phyloP scores from a whole-genome alignment of 495 filamentous ascomycete species.

The Bombardia bombarda region DNA sequence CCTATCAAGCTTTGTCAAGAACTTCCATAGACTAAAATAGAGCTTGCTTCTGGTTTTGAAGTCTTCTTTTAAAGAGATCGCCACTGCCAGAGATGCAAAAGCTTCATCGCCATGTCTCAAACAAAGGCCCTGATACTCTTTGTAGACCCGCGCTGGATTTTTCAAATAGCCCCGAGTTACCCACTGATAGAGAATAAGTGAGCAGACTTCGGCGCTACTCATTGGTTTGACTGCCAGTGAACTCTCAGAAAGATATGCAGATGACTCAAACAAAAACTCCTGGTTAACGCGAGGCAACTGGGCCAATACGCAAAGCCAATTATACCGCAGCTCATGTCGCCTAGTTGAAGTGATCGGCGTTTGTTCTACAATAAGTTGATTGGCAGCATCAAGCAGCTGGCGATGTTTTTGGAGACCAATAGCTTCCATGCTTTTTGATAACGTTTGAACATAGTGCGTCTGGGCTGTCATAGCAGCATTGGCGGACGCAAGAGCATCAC shows the following conservation, averaged over 20 bases:
- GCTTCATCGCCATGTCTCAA: slow-evolving; percentile 8
- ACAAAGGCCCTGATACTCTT: slow-evolving; percentile 1
- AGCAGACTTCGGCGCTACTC: slow-evolving; percentile 12
- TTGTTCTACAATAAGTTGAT: slow-evolving; percentile 6
- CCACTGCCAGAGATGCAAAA: slow-evolving; percentile 19
- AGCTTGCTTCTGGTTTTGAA: background rate
- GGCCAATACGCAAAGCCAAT: slow-evolving; percentile 22
- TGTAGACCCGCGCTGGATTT: background rate
- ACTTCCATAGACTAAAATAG: slow-evolving; percentile 11
- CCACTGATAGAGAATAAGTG: slow-evolving; percentile 21
- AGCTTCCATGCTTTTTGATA: slow-evolving; percentile 4
- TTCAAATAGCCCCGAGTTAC: slow-evolving; percentile 16
- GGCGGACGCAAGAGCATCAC: background rate
- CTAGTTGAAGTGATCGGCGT: background rate
- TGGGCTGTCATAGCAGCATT: background rate
- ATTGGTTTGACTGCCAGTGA: slow-evolving; percentile 3
- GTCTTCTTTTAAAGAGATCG: slow-evolving; percentile 11
- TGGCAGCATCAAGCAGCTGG: slow-evolving; percentile 9
- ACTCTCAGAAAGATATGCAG: slow-evolving; percentile 1
- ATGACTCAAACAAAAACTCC: slow-evolving; percentile 7
- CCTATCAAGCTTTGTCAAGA: slow-evolving; percentile 10
- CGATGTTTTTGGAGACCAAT: slow-evolving; percentile 3
- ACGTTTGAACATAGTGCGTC: slow-evolving; percentile 1
- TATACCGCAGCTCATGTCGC: slow-evolving; percentile 9
- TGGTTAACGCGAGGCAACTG: slow-evolving; percentile 13